Conservation (phyloP, 202 grass and related monocot genomes). For the Hordeum pubiflorum region DNA sequence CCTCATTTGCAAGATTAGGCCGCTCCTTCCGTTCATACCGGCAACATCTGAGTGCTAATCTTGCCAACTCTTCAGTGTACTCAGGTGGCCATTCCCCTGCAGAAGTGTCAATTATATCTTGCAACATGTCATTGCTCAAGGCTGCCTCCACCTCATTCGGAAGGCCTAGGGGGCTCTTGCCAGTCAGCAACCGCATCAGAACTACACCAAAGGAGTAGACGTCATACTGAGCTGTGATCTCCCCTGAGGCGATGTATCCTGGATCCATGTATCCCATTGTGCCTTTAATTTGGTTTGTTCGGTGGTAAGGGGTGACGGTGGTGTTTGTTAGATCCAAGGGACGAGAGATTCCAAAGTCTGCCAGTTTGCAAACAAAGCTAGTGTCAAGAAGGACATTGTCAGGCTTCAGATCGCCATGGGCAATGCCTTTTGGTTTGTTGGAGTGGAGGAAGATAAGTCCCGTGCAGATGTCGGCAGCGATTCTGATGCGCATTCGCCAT, state of each 20-base stretch:
- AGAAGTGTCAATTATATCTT: conserved; percentile 37
- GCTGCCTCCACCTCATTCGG: conserved; percentile 33
- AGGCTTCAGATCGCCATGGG: conserved; percentile 69
- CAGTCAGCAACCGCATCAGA: conserved; percentile 52
- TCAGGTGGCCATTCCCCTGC: conserved; percentile 46
- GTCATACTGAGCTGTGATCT: conserved; percentile 51
- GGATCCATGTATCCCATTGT: conserved; percentile 70
- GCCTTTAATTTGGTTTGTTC: conserved; percentile 46
- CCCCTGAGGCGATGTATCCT: conserved; percentile 40
- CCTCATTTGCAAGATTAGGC: conserved; percentile 48
- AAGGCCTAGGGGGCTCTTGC: conserved; percentile 37
- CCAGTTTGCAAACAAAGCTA: conserved; percentile 48
- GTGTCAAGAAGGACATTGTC: conserved; percentile 50
- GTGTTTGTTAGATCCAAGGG: conserved; percentile 40
- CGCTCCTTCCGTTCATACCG: conserved; percentile 32
- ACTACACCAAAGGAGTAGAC: conserved; percentile 66
- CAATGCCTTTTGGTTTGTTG: conserved; percentile 41
- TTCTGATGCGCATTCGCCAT: conserved; percentile 44
- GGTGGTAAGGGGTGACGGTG: conserved; percentile 46
- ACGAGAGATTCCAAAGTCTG: conserved; percentile 63
- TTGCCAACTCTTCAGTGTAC: conserved; percentile 33
- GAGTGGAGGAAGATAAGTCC: conserved; percentile 64
- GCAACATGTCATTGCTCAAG: conserved; percentile 26
- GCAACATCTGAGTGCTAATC: conserved; percentile 44
- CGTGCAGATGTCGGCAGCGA: conserved; percentile 52